Evolutionary conservation across 2,329 filamentous ascomycete genomes (phyloP).

Genomic region (Fusarium transvaalense): DNA sequence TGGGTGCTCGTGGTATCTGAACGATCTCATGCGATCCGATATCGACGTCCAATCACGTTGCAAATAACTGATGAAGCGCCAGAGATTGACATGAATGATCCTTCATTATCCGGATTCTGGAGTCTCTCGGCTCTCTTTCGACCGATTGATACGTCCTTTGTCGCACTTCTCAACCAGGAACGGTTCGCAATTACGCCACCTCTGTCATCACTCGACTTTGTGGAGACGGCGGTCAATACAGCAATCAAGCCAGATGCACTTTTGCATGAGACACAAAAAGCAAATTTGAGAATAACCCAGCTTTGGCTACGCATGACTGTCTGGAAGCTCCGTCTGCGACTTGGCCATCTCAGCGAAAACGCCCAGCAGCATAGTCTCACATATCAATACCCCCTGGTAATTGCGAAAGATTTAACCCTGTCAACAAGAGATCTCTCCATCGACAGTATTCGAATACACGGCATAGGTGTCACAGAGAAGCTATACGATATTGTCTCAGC

Average conservation of each 20-base stretch:
- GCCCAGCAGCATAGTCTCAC: slow-evolving; percentile 54
- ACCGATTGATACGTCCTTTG: slow-evolving; percentile 58
- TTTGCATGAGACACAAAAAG: slow-evolving; percentile 59
- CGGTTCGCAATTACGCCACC: slow-evolving; percentile 50
- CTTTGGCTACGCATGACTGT: slow-evolving; percentile 61
- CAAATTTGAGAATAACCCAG: slow-evolving; percentile 60
- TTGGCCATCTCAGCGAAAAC: slow-evolving; percentile 56
- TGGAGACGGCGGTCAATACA: slow-evolving; percentile 54
- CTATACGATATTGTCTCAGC: slow-evolving; percentile 60
- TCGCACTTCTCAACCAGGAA: slow-evolving; percentile 58
- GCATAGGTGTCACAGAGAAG: slow-evolving; percentile 62
- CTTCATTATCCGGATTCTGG: slow-evolving; percentile 55
- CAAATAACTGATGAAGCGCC: slow-evolving; percentile 57
- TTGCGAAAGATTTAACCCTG: slow-evolving; percentile 56
- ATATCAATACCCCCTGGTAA: slow-evolving; percentile 58
- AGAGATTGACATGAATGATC: slow-evolving; percentile 48
- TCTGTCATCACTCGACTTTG: slow-evolving; percentile 51
- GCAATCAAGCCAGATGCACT: slow-evolving; percentile 52
- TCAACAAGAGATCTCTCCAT: slow-evolving; percentile 56
- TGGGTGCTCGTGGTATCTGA: slow-evolving; percentile 61
- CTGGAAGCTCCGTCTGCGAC: slow-evolving; percentile 59
- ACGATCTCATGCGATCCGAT: slow-evolving; percentile 60
- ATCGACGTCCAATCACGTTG: slow-evolving; percentile 58
- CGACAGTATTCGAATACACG: slow-evolving; percentile 58
- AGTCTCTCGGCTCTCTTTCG: slow-evolving; percentile 57